A percentile compares a stretch with the other conserved stretches of the same genome.
Evolutionary conservation across 2,329 filamentous ascomycete genomes (phyloP).

Genomic region (Sarocladiaceae sp.): DNA sequence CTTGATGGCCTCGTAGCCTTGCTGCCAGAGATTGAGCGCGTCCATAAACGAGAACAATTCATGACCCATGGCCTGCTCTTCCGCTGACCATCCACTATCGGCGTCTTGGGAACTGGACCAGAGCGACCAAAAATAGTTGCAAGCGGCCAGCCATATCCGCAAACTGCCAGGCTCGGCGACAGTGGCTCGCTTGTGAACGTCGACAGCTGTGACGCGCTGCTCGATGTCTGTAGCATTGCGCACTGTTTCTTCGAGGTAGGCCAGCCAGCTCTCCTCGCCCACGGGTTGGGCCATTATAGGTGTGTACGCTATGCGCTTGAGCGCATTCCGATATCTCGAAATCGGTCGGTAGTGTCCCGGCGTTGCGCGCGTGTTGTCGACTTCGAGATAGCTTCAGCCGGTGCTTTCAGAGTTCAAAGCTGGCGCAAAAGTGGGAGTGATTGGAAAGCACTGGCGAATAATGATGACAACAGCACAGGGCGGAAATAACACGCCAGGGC

Average conservation of each 20-base stretch:
- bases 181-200: conserved; percentile 67
- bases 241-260: conserved; percentile 70
- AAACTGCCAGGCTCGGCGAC: conserved; percentile 69
- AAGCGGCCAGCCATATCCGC: conserved; percentile 72
- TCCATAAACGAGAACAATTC: conserved; percentile 68
- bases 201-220: conserved; percentile 64
- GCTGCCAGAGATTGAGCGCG: conserved; percentile 65
- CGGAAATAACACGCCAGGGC: background rate
- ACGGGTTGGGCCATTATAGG: conserved; percentile 51
- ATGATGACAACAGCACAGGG: background rate
- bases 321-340: background rate
- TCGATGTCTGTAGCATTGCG: conserved; percentile 58
- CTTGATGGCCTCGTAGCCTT: conserved; percentile 67
- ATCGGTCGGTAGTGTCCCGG: background rate
- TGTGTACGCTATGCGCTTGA: background rate
- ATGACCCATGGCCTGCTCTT: conserved; percentile 64
- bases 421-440: background rate
- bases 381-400: background rate
- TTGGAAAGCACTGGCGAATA: background rate
- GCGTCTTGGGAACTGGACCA: conserved; percentile 59
- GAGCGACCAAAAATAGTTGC: conserved; percentile 71
- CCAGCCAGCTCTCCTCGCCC: conserved; percentile 73
- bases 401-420: background rate
- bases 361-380: background rate
- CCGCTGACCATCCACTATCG: conserved; percentile 55